Evolutionary conservation across 805 yeast species (phyloP).

Genomic region (Debaryomyces castellii): DNA sequence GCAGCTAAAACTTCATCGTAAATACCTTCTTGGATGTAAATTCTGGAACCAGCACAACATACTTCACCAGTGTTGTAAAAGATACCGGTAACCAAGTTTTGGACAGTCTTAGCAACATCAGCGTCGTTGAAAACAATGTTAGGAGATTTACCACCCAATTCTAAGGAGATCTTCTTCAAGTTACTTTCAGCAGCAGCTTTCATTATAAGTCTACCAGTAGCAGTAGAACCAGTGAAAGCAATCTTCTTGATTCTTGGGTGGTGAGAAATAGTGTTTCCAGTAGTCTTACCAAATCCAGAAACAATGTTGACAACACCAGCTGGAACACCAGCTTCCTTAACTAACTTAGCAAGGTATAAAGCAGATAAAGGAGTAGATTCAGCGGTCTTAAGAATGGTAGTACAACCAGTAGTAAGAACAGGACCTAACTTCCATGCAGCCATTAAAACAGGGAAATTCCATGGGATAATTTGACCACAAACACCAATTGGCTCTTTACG

Average conservation of each 20-base stretch:
- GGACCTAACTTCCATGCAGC: slow-evolving; percentile 95
- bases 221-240: slow-evolving; percentile 95
- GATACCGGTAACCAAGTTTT: slow-evolving; percentile 77
- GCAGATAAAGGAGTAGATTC: slow-evolving; percentile 92
- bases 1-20: slow-evolving; percentile 73
- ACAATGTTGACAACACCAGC: slow-evolving; percentile 87
- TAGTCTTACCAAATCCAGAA: slow-evolving; percentile 81
- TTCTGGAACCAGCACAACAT: slow-evolving; percentile 92
- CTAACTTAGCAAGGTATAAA: slow-evolving; percentile 65
- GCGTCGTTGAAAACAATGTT: slow-evolving; percentile 86
- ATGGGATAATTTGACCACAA: slow-evolving; percentile 93
- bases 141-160: slow-evolving; percentile 97
- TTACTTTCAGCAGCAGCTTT: slow-evolving; percentile 74
- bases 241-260: slow-evolving; percentile 85
- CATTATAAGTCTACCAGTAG: slow-evolving; percentile 82
- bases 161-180: slow-evolving; percentile 88
- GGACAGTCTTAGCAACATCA: slow-evolving; percentile 71
- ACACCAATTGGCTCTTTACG: slow-evolving; percentile 92
- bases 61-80: slow-evolving; percentile 95
- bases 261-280: slow-evolving; percentile 76
- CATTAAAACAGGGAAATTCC: slow-evolving; percentile 96
- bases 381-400: slow-evolving; percentile 85
- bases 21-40: slow-evolving; percentile 80
- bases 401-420: slow-evolving; percentile 87
- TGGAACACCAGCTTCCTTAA: slow-evolving; percentile 85